Evolutionary conservation across 1,284 basidiomycete genomes (phyloP).

Genomic region (Ceratobasidium sp.): DNA sequence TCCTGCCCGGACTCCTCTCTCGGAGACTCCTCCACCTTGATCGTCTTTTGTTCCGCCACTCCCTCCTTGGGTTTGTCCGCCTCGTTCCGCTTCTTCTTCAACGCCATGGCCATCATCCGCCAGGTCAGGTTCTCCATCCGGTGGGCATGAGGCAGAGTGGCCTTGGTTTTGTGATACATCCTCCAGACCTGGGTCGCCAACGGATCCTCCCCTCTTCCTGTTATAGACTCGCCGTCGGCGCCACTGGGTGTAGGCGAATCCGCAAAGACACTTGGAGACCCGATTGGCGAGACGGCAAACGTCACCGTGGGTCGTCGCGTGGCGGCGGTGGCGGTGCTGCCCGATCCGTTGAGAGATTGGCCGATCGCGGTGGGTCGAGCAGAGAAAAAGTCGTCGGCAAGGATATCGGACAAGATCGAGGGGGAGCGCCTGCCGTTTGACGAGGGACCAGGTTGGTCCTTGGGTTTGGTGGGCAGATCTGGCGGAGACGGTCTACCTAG

Average conservation of each 20-base stretch:
- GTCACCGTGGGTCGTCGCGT: conserved; percentile 52
- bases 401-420: conserved; percentile 71
- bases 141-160: conserved; percentile 87
- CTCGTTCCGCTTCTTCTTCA: conserved; percentile 86
- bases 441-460: conserved; percentile 19
- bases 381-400: conserved; percentile 72
- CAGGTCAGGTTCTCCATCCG: conserved; percentile 98
- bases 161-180: conserved; percentile 92
- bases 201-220: conserved; percentile 70
- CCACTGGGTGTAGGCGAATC: conserved; percentile 29
- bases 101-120: conserved; percentile 96
- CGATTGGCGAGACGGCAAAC: conserved; percentile 36
- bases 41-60: conserved; percentile 43
- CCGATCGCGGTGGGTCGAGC: conserved; percentile 50
- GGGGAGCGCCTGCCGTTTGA: conserved; percentile 58
- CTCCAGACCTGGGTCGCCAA: conserved; percentile 97
- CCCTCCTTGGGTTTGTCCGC: conserved; percentile 58
- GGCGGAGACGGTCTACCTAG: conserved; percentile 50
- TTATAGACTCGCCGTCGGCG: conserved; percentile 5
- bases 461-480: conserved; percentile 1
- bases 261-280: conserved; percentile 11
- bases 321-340: conserved; percentile 54
- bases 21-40: conserved; percentile 49
- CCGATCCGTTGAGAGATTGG: conserved; percentile 25
- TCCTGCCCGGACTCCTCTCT: neutral